Percentiles rank a stretch among this genome's conserved stretches.
Evolutionary conservation across 768 basidiomycete genomes (phyloP).

Genomic region (Gelatoporia subvermispora): DNA sequence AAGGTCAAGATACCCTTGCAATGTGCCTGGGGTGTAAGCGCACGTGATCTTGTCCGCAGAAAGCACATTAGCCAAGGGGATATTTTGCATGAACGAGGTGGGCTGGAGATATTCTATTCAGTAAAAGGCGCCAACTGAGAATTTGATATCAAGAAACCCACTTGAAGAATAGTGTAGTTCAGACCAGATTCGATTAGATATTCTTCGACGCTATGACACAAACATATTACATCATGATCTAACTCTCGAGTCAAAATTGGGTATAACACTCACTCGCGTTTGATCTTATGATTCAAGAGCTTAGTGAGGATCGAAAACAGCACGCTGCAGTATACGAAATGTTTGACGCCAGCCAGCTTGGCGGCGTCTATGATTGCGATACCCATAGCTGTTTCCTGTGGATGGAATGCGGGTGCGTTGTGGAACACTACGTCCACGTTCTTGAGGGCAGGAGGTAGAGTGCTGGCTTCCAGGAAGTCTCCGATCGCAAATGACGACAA

Average conservation of each 20-base stretch:
- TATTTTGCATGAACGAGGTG: conserved; percentile 31
- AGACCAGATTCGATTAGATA: conserved; percentile 32
- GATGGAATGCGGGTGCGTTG: conserved; percentile 22
- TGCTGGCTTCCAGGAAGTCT: conserved; percentile 20
- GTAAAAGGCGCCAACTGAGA: not conserved
- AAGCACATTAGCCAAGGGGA: conserved; percentile 14
- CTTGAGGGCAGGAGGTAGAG: conserved; percentile 17
- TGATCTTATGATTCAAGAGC: conserved; percentile 25
- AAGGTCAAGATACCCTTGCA: conserved; percentile 32
- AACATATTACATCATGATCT: not conserved
- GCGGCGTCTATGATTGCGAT: conserved; percentile 29
- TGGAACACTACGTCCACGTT: conserved; percentile 25
- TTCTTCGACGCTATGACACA: conserved; percentile 26
- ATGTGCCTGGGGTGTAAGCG: conserved; percentile 19
- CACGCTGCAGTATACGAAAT: conserved; percentile 31
- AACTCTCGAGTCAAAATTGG: not conserved
- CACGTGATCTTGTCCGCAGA: conserved; percentile 12
- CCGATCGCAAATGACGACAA: conserved; percentile 18
- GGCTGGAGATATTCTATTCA: conserved; percentile 15
- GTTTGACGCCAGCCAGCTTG: conserved; percentile 26
- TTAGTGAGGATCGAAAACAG: conserved; percentile 25
- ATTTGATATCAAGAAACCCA: conserved; percentile 2
- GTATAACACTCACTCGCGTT: conserved; percentile 13
- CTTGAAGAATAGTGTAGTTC: conserved; percentile 33
- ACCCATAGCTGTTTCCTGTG: conserved; percentile 28